phyloP scores from a whole-genome alignment of 2,329 filamentous ascomycete genomes.

The Sclerotinia spermophila region DNA sequence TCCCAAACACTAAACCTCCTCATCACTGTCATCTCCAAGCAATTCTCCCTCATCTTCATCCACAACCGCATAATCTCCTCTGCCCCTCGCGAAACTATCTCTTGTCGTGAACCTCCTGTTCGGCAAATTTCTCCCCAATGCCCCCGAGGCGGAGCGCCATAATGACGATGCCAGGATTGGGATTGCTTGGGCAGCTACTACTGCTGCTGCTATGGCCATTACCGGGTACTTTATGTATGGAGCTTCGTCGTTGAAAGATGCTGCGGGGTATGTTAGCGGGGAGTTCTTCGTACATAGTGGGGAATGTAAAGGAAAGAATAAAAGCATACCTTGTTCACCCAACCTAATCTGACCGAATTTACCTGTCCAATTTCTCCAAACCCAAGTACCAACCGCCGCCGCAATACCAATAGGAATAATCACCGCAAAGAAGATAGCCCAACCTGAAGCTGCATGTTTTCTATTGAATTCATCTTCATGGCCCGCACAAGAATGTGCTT shows the following conservation, averaged over 20 bases:
- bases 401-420: constrained; percentile 71
- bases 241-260: constrained; percentile 63
- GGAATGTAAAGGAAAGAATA: not conserved
- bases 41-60: constrained; percentile 94
- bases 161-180: constrained; percentile 71
- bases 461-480: constrained; percentile 80
- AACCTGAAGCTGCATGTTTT: constrained; percentile 66
- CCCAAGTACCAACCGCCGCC: constrained; percentile 72
- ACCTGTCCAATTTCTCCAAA: constrained; percentile 78
- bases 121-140: constrained; percentile 46
- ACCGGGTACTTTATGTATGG: constrained; percentile 82
- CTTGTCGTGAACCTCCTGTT: constrained; percentile 71
- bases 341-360: constrained; percentile 92
- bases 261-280: constrained; percentile 28
- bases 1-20: constrained; percentile 58
- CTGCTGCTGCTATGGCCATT: constrained; percentile 62
- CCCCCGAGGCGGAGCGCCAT: constrained; percentile 61
- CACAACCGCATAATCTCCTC: constrained; percentile 83
- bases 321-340: constrained; percentile 58
- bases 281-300: not conserved
- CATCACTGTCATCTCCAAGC: constrained; percentile 87
- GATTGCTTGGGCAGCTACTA: constrained; percentile 56
- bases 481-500: constrained; percentile 64
- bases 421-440: constrained; percentile 82
- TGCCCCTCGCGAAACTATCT: constrained; percentile 80